These are phyloP conservation scores for Epichloe amarillans DNA, from an alignment of 2,329 filamentous ascomycete species.

Conservation along the genomic window DNA sequence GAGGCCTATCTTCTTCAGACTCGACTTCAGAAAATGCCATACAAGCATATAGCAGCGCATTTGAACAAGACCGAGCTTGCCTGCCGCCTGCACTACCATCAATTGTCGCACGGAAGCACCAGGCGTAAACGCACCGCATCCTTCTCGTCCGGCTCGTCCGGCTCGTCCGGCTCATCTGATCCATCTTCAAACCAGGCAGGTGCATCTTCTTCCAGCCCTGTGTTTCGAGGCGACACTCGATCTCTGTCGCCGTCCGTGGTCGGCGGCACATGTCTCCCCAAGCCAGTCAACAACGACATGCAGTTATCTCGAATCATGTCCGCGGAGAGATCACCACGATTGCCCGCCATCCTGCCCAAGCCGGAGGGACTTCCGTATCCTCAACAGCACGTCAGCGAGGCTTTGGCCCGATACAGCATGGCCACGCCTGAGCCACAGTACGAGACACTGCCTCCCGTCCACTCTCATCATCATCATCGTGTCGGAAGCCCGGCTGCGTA, in stretches of 20 bases:
- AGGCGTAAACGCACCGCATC: conserved; percentile 66
- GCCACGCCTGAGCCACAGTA: conserved; percentile 31
- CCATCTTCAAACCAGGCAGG: conserved; percentile 37
- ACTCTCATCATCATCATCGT: conserved; percentile 21
- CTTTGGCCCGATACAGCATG: conserved; percentile 27
- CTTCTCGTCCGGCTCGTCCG: conserved; percentile 47
- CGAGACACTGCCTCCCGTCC: conserved; percentile 29
- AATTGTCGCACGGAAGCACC: conserved; percentile 70
- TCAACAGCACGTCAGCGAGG: conserved; percentile 15
- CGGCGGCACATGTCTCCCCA: conserved; percentile 29
- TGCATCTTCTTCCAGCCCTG: conserved; percentile 35
- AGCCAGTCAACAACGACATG: conserved; percentile 32
- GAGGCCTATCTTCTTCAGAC: conserved; percentile 76
- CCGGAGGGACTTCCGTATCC: conserved; percentile 38
- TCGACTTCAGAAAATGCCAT: conserved; percentile 76
- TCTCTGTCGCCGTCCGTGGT: conserved; percentile 36
- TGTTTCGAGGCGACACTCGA: conserved; percentile 33
- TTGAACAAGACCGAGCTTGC: conserved; percentile 80
- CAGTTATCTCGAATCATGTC: conserved; percentile 41
- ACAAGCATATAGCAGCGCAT: conserved; percentile 77
- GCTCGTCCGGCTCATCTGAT: conserved; percentile 47
- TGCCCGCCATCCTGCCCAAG: conserved; percentile 54
- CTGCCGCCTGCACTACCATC: conserved; percentile 77
- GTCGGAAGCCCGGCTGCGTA: conserved; percentile 14
- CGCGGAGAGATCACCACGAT: conserved; percentile 30